A percentile compares a stretch with the other conserved stretches of the same genome.
Conservation (phyloP, 192 early-diverging fungal species). For the Glomus cerebriforme region DNA sequence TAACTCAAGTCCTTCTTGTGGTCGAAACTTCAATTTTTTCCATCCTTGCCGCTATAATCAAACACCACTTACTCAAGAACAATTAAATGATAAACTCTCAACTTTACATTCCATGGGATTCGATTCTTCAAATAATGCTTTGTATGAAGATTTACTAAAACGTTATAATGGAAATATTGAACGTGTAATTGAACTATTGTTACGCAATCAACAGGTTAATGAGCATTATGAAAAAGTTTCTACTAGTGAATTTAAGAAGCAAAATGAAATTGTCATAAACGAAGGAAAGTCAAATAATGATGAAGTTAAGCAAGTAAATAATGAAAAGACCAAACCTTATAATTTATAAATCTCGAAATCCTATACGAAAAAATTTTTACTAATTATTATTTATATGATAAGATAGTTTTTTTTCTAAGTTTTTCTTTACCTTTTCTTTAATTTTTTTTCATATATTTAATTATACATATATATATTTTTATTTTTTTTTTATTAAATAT, state of each 20-base stretch:
- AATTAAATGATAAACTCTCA: not conserved
- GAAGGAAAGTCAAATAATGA: not conserved
- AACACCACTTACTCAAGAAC: not conserved
- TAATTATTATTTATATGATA: no score
- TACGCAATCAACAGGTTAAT: not conserved
- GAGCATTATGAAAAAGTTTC: not conserved
- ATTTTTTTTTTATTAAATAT: no score
- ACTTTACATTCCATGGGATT: slow-evolving; percentile 11
- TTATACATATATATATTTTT: no score
- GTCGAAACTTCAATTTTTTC: not conserved
- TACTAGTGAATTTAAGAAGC: no score
- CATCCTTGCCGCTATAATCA: not conserved
- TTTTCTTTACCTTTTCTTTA: no score
- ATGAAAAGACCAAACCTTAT: not conserved
- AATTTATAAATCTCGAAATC: no score
- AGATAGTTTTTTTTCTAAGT: no score
- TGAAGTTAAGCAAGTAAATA: not conserved
- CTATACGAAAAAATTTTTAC: no score
- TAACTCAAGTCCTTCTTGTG: not conserved
- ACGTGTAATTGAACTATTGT: not conserved
- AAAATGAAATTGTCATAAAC: not conserved
- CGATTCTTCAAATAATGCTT: not conserved
- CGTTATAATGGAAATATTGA: slow-evolving; percentile 4
- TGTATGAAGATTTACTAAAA: not conserved
- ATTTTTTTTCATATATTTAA: no score